Base-by-base conservation (phyloP, 371 early-diverging fungal genomes). In the Blakeslea trispora region DNA sequence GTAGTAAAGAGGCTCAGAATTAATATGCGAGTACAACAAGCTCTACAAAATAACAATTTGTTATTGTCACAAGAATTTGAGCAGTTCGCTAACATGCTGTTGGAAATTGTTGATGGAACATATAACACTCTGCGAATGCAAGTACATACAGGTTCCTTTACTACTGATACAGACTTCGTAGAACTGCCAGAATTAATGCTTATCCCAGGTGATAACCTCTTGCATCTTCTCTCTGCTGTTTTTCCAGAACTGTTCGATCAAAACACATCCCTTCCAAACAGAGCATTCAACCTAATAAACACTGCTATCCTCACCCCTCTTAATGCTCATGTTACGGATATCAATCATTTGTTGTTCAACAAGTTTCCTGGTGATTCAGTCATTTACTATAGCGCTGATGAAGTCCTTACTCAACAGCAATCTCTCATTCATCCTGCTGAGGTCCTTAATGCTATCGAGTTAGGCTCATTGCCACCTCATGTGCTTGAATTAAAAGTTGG, bases 21-120 rank as follows among this genome's bases (percentile, higher is more conserved):
- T 7, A 28, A 28, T 7, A 28, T 28, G 28, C 28, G 28, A 10
- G 56, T 62, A 1, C 48, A 55, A 19, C 57, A 53, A 53, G n/a
- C 57, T 10, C 52, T 24, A 51, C 14, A 22, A 11, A 1, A 28
- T 1, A 45, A 41, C 14, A 54, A 60, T 31, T 4, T 5, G 10
- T 32, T 19, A 15, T 18, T 49, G 5, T 45, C 61, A 21, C n/a
- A 1, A 3, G 17, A n/a, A 5, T 17, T 65, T 3, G 41, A 49
- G 18, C 7, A 47, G 4, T 66, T 66, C 52, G 41, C 61, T 1
- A 11, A 32, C 0, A 52, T 51, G 6, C 35, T 66, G 3, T 4
- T 56, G 1, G 11, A 32, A 11, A 15, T 53, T 57, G 45, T 35
- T 8, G 35, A 41, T 7, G 55, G 55, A 1, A 45, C 44, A 17